Conservation (phyloP, 1,139 yeast species). For the Saccharomycopsis crataegensis region DNA sequence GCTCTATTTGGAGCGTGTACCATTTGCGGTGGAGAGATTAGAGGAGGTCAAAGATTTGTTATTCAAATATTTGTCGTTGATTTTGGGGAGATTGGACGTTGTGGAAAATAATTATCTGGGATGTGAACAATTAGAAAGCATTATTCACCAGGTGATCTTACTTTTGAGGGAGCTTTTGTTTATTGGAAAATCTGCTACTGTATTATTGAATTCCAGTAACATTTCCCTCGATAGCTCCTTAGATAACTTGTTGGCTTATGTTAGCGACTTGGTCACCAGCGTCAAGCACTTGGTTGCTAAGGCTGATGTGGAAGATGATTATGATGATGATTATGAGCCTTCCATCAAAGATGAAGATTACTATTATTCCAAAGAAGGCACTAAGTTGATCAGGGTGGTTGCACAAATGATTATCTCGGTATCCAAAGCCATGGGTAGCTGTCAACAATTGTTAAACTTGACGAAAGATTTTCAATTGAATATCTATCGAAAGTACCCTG, state of each 20-base stretch:
- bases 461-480: constrained; percentile 72
- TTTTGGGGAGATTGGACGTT: constrained; percentile 66
- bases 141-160: constrained; percentile 62
- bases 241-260: constrained; percentile 50
- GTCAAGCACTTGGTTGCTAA: constrained; percentile 56
- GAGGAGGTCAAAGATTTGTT: constrained; percentile 69
- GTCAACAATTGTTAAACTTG: constrained; percentile 41
- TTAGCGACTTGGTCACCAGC: constrained; percentile 57
- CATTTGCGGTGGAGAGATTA: constrained; percentile 62
- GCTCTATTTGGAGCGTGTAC: constrained; percentile 42
- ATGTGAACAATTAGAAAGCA: constrained; percentile 55
- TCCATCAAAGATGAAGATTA: constrained; percentile 31
- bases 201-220: constrained; percentile 36
- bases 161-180: constrained; percentile 56
- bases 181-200: constrained; percentile 51
- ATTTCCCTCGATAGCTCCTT: constrained; percentile 47
- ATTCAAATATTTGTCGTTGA: constrained; percentile 61
- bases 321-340: constrained; percentile 30
- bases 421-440: constrained; percentile 40
- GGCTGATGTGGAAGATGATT: constrained; percentile 32
- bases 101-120: constrained; percentile 68
- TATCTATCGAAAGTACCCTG: constrained; percentile 62
- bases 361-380: constrained; percentile 60
- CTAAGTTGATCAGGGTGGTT: constrained; percentile 52
- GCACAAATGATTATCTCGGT: constrained; percentile 59